A percentile compares a stretch with the other conserved stretches of the same genome.
Conservation (phyloP, 1,284 basidiomycete species). For the Blastosporella zonata region DNA sequence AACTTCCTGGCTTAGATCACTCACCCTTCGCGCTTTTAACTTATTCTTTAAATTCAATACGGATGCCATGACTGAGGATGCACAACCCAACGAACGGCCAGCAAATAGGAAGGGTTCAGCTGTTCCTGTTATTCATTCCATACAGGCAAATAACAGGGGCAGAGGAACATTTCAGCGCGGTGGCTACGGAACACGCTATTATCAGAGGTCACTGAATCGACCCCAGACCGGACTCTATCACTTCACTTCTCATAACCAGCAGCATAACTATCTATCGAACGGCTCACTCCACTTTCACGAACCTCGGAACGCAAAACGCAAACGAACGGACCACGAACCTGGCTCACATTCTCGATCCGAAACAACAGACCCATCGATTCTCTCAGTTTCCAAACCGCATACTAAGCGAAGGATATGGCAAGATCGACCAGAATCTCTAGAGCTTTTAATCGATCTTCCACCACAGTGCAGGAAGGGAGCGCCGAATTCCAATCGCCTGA, state of each 20-base stretch:
- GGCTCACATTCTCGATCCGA: neutral
- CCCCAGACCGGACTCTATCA: conserved; percentile 1
- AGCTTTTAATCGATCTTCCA: conserved; percentile 10
- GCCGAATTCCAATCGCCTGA: conserved; percentile 6
- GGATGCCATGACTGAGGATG: conserved; percentile 20
- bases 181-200: conserved; percentile 5
- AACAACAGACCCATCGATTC: neutral
- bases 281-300: neutral
- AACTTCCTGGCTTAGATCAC: neutral
- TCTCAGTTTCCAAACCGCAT: neutral
- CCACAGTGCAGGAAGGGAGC: conserved; percentile 12
- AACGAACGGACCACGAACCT: conserved; percentile 1
- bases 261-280: neutral
- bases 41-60: conserved; percentile 9
- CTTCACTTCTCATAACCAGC: conserved; percentile 1
- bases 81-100: conserved; percentile 18
- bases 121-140: conserved; percentile 11
- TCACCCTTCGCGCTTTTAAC: neutral
- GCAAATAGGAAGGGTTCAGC: conserved; percentile 13
- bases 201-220: conserved; percentile 3
- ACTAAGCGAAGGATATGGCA: neutral
- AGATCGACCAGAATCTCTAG: conserved; percentile 4
- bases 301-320: conserved; percentile 5
- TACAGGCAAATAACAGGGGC: conserved; percentile 2
- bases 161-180: conserved; percentile 3